Base-by-base conservation (phyloP, 768 basidiomycete species). In the Hysterangium stoloniferum region DNA sequence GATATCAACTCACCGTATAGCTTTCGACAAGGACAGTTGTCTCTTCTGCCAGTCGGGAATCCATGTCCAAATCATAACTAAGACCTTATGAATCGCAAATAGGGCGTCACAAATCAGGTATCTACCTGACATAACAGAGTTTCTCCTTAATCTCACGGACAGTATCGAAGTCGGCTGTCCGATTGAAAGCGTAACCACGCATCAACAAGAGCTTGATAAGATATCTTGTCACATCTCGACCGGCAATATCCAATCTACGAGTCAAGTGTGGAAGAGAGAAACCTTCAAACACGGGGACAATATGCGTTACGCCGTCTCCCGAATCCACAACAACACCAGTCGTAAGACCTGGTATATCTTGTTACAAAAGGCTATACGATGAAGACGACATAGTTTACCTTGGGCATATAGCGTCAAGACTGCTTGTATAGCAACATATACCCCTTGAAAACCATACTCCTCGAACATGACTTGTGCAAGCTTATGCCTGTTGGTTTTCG, bases 111-210 rank as follows among this genome's bases (percentile, higher is more conserved):
- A 12, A 29, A 6, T 38, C n/a, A 36, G 27, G 19, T 2, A 33
- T 33, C 4, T 56, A 93, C 90, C 88, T 95, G 61, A 96, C 88
- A 63, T 98, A 99, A 70, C 96, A 99, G 38, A 98, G 68, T 66
- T 94, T 96, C 74, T 99, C 96, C 70, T 99, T 99, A 71, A 99
- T 98, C 66, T 96, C 91, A 28, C 95, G 73, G 19, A 99, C 96
- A 2, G 96, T 99, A 72, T 99, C 96, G 61, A 99, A 99, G 70
- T 99, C 96, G 24, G 96, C 96, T 2, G 96, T 99, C 34, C 96
- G 82, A 70, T 99, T 98, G 78, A 99, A 98, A 1, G 96, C 96
- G 66, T 99, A 98, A n/a, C 96, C 96, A n/a, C 95, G 83, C 94
- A 97, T 97, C 59, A 98, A 80, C 29, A 99, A 75, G n/a, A 99